Evolutionary conservation across 2,329 filamentous ascomycete genomes (phyloP).

Genomic region (Capronia epimyces): DNA sequence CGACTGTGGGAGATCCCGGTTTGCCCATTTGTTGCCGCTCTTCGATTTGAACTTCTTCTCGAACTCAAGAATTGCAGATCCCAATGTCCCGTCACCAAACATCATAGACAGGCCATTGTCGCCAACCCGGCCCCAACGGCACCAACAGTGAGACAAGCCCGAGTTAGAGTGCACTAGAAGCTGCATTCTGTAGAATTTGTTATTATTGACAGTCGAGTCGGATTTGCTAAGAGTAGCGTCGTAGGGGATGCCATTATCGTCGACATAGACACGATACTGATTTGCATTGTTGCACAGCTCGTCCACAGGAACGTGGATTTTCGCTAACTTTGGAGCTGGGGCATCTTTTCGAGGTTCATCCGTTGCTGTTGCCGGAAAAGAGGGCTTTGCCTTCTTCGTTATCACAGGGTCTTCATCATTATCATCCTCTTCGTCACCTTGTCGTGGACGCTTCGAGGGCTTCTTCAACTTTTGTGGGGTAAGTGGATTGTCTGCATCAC

Average conservation of each 20-base stretch:
- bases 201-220: slow-evolving; percentile 49
- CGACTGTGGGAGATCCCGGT: slow-evolving; percentile 48
- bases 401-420: slow-evolving; percentile 7
- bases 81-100: slow-evolving; percentile 38
- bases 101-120: slow-evolving; percentile 45
- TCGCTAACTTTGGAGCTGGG: slow-evolving; percentile 34
- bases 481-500: neutral
- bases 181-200: slow-evolving; percentile 62
- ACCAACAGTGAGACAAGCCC: slow-evolving; percentile 55
- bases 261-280: slow-evolving; percentile 58
- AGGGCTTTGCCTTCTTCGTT: slow-evolving; percentile 6
- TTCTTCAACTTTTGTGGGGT: neutral
- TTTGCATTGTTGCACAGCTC: slow-evolving; percentile 37
- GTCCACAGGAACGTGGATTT: slow-evolving; percentile 49
- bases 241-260: slow-evolving; percentile 61
- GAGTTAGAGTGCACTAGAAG: slow-evolving; percentile 40
- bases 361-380: slow-evolving; percentile 8
- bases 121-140: slow-evolving; percentile 73
- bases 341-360: slow-evolving; percentile 6
- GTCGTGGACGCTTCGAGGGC: slow-evolving; percentile 13
- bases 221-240: slow-evolving; percentile 78
- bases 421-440: slow-evolving; percentile 9
- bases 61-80: slow-evolving; percentile 42
- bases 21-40: slow-evolving; percentile 48
- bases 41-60: slow-evolving; percentile 56